Evolutionary conservation across 1,284 basidiomycete genomes (phyloP).

Genomic region (Vanrija pseudolonga): DNA sequence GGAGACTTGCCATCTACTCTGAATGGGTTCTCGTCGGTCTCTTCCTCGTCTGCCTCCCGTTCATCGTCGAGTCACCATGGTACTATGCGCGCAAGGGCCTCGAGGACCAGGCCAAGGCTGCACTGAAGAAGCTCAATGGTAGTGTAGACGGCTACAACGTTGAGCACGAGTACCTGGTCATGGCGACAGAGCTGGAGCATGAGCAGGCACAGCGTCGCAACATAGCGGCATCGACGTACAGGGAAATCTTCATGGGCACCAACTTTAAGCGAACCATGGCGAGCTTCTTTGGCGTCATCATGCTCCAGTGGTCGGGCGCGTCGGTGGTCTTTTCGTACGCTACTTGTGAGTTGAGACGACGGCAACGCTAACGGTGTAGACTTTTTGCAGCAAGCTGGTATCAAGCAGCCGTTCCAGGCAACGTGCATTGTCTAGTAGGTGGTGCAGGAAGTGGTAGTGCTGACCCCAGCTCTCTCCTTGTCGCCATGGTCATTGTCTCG

Average conservation of each 20-base stretch:
- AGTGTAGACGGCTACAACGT: conserved; percentile 19
- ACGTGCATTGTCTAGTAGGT: conserved; percentile 6
- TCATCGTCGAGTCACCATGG: conserved; percentile 16
- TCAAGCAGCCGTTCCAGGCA: not conserved
- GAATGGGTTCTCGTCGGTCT: conserved; percentile 19
- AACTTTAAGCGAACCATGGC: conserved; percentile 18
- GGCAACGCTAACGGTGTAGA: not conserved
- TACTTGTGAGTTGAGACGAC: not conserved
- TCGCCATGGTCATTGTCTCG: conserved; percentile 33
- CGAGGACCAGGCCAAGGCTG: conserved; percentile 21
- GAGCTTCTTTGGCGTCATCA: conserved; percentile 6
- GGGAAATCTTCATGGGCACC: conserved; percentile 8
- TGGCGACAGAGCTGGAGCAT: conserved; percentile 1
- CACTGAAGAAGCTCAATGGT: conserved; percentile 18
- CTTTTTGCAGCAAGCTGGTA: conserved; percentile 15
- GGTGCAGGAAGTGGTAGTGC: too few relatives aligned
- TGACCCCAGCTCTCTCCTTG: conserved; percentile 21
- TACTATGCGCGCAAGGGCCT: conserved; percentile 21
- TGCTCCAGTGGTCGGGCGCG: conserved; percentile 4
- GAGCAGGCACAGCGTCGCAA: not conserved
- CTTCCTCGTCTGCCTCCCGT: conserved; percentile 19
- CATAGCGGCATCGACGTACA: too few relatives aligned
- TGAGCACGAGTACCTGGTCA: conserved; percentile 21
- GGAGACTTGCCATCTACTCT: conserved; percentile 10
- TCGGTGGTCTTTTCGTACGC: conserved; percentile 18